Conservation (phyloP, 371 early-diverging fungal genomes). For the Encephalitozoon cuniculi region DNA sequence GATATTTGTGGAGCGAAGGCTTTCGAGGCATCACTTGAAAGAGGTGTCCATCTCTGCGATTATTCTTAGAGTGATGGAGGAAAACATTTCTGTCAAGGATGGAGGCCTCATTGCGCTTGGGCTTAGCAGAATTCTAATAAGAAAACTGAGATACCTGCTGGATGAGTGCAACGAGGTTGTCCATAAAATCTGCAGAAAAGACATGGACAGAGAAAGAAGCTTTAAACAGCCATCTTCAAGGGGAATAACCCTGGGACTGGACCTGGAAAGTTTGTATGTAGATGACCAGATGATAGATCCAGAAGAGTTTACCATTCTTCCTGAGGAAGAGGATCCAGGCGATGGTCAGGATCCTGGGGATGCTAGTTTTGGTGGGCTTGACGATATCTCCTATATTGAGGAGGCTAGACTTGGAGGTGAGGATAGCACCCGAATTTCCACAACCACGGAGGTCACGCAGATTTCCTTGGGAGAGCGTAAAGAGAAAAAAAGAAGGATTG, state of each 20-base stretch:
- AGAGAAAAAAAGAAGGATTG: neutral
- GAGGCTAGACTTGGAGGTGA: neutral
- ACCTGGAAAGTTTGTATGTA: neutral
- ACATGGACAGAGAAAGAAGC: neutral
- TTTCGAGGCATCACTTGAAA: neutral
- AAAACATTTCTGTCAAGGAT: neutral
- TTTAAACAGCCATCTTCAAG: neutral
- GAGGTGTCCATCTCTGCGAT: neutral
- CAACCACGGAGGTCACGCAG: neutral
- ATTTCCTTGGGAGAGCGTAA: neutral
- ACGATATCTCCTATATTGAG: neutral
- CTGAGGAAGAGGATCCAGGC: neutral
- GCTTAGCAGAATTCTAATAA: neutral
- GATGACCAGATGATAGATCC: conserved; percentile 3
- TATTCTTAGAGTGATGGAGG: neutral
- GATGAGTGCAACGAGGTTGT: neutral
- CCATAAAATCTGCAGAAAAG: neutral
- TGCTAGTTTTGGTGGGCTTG: neutral
- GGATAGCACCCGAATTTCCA: neutral
- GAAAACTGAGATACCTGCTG: neutral
- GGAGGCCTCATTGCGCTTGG: neutral
- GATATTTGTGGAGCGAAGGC: neutral
- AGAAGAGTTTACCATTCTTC: conserved; percentile 1
- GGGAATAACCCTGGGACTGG: neutral
- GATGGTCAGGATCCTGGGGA: neutral